Base-by-base conservation (phyloP, 1,284 basidiomycete species). In the Puccinia polysora region DNA sequence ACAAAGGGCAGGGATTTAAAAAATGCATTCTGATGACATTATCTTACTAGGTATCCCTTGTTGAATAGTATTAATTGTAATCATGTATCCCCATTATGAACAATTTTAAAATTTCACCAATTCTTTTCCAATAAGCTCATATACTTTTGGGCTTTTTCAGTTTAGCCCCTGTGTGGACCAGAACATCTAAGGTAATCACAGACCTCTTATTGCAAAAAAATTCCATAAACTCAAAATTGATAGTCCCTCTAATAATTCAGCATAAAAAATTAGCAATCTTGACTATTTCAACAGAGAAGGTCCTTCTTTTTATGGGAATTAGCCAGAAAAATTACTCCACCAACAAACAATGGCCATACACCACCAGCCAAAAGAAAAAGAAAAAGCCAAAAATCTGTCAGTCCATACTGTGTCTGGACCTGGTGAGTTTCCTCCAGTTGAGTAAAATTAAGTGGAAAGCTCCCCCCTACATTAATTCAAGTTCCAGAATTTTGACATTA, bases 41-140 rank as follows among this genome's bases (percentile, higher is more conserved):
- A 83, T 81, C 82, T 84, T 85, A 84, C 84, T 84, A 84, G 84
- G 83, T 82, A 84, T 84, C 84, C 84, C 83, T 84, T 82, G 82
- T 84, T 85, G 83, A 85, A 84, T 83, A 84, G 83, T 82, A 82
- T 84, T 83, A 84, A 83, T 84, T 84, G 82, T 83, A 84, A 83
- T 84, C 82, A 83, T 84, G 83, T 83, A 84, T 84, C 83, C 82
- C 83, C 83, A 84, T 83, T 83, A 84, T 80, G 81, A 83, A 81
- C 81, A 80, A 82, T 82, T 82, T 84, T 84, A 82, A 84, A 82
- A 83, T n/a, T n/a, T n/a, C n/a, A n/a, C n/a, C n/a, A n/a, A n/a
- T n/a, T n/a, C n/a, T n/a, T n/a, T n/a, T n/a, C 83, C 83, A 83
- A 78, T 82, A 82, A 84, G 83, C 82, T 81, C 79, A 83, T 79